A percentile compares a stretch with the other conserved stretches of the same genome.
phyloP scores from a whole-genome alignment of 352 stramenopile genomes.

The Peronospora farinosa region DNA sequence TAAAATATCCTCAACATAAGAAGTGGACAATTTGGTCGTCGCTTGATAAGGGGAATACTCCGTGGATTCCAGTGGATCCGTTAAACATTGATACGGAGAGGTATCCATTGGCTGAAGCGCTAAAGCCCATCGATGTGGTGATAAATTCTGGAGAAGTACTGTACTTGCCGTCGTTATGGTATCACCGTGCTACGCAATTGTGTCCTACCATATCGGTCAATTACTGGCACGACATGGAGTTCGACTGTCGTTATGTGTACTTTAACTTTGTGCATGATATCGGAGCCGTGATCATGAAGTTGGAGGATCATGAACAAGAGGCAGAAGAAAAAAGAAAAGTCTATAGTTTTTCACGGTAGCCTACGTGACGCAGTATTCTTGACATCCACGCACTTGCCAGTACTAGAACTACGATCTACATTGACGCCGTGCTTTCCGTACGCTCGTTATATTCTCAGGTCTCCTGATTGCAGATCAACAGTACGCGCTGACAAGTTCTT shows the following conservation, averaged over 20 bases:
- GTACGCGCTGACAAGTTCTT: too few species aligned
- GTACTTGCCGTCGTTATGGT: constrained; percentile 80
- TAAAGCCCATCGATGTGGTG: constrained; percentile 62
- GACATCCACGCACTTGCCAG: too few species aligned
- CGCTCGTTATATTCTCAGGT: too few species aligned
- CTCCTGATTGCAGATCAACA: too few species aligned
- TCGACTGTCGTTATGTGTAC: constrained; percentile 83
- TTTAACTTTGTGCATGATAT: constrained; percentile 77
- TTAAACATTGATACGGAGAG: constrained; percentile 45
- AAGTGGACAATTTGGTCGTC: constrained; percentile 47
- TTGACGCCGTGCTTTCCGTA: too few species aligned
- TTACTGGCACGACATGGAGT: constrained; percentile 88
- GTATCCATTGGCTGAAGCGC: constrained; percentile 46
- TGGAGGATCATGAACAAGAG: constrained; percentile 15
- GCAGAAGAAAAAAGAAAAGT: background rate
- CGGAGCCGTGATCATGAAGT: constrained; percentile 15
- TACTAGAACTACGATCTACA: too few species aligned
- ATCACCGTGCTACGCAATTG: constrained; percentile 75
- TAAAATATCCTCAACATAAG: constrained; percentile 38
- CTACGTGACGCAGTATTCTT: background rate
- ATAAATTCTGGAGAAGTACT: constrained; percentile 63
- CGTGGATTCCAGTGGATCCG: constrained; percentile 79
- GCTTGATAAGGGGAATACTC: constrained; percentile 45
- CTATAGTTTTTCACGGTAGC: background rate
- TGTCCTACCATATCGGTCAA: constrained; percentile 78